Base-by-base conservation (phyloP, 331 rosid species). In the Quercus phellos region DNA sequence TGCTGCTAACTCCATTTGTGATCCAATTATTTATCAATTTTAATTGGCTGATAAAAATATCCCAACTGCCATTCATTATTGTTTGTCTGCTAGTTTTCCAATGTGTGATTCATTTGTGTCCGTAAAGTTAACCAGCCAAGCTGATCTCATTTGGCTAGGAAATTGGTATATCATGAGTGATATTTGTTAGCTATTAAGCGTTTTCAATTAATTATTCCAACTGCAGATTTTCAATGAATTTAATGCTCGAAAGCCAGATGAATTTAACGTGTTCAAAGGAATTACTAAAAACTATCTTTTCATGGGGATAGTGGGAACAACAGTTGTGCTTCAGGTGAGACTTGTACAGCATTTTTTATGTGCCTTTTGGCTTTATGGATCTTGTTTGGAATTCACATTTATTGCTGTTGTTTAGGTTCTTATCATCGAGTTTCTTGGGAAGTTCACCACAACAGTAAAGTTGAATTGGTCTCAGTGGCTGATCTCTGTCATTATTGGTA, bases 211-310 rank as follows among this genome's bases (percentile, higher is more conserved):
- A 74, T 54, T 56, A 53, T 59, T 54, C 68, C 9, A 12, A 73
- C 35, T 74, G 75, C 94, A 94, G 97, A 61, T 94, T 24, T 94
- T 92, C 55, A 94, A 94, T 29, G 99, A 94, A 79, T 92, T 94
- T 76, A 94, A 92, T 81, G 97, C 99, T 10, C 83, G 95, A 56
- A 94, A 94, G 82, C 98, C 97, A 0, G 97, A 90, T 63, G 91
- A 90, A 70, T 73, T 67, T 51, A 94, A 94, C 64, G 86, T 94
- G 60, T 94, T 94, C 87, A 81, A 76, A 68, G 97, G 98, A 55
- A 80, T 92, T 42, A 84, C 90, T 4, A 82, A 74, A 78, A 94
- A 94, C 78, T 87, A 79, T 69, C 90, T 94, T 61, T 94, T 94
- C 51, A 87, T 90, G 55, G 99, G 90, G 83, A 94, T 94, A 70